phyloP scores from a whole-genome alignment of 2,329 filamentous ascomycete genomes.

The Curvularia spicifera region DNA sequence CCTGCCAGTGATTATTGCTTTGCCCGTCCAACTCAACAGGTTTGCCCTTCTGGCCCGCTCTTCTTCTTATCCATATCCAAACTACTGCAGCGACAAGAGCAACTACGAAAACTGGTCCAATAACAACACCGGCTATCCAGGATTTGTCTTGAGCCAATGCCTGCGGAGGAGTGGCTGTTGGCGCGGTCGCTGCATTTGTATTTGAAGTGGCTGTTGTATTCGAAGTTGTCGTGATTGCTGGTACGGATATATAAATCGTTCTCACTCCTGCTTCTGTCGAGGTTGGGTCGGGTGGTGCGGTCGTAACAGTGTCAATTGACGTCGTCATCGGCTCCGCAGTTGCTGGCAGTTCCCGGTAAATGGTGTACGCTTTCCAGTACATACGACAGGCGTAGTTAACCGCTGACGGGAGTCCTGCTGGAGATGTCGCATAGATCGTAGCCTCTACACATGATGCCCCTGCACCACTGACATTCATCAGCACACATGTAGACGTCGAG shows the following conservation, averaged over 20 bases:
- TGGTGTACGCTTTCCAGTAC: neutral
- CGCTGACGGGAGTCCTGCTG: slow-evolving; percentile 7
- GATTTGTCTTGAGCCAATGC: neutral
- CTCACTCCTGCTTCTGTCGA: neutral
- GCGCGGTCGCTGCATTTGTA: neutral
- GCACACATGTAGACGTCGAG: neutral
- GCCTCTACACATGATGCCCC: neutral
- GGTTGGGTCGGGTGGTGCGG: neutral
- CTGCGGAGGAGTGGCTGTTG: neutral
- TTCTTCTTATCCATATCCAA: neutral
- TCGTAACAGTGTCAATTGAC: neutral
- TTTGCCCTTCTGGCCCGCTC: neutral
- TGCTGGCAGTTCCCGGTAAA: neutral
- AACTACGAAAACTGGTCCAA: neutral
- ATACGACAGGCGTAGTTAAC: slow-evolving; percentile 4
- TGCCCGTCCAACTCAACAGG: neutral
- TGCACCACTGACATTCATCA: neutral
- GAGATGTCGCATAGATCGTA: slow-evolving; percentile 9
- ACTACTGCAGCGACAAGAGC: neutral
- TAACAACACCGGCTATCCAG: neutral
- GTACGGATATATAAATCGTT: neutral
- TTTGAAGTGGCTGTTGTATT: neutral
- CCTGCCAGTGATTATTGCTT: neutral
- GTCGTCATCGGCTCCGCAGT: neutral
- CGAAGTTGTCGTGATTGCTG: neutral